Conservation (phyloP, 73 alveolate species). For the Breviolum minutum region DNA sequence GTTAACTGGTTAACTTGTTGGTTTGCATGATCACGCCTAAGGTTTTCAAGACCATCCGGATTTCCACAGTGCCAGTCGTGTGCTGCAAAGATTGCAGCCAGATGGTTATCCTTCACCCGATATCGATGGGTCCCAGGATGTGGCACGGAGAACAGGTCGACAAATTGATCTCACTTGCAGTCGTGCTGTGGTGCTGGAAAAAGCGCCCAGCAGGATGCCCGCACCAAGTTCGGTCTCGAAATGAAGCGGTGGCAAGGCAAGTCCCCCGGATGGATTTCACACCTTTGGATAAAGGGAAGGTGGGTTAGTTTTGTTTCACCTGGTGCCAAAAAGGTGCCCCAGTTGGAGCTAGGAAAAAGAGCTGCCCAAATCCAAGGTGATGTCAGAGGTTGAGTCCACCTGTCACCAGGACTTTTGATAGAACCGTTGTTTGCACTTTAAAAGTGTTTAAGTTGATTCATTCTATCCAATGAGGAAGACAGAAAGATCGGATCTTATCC, state of each 20-base stretch:
- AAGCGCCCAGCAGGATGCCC: background rate
- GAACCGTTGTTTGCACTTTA: no score
- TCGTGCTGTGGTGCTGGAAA: constrained; percentile 59
- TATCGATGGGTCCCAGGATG: background rate
- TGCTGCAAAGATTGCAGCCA: constrained; percentile 3
- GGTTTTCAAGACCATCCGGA: constrained; percentile 15
- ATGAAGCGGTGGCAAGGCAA: no score
- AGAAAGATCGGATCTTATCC: background rate
- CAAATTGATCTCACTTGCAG: constrained; percentile 58
- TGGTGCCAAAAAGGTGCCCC: no score
- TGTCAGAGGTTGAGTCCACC: no score
- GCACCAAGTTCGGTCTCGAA: background rate
- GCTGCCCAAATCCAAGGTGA: no score
- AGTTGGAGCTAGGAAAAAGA: no score
- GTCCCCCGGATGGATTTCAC: no score
- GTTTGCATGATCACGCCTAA: background rate
- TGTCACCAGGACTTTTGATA: no score
- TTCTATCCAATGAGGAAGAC: no score
- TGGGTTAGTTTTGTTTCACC: no score
- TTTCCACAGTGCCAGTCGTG: background rate
- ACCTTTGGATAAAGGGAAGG: no score
- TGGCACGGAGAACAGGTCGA: constrained; percentile 2
- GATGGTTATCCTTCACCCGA: background rate
- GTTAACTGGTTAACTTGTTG: background rate
- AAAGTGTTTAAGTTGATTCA: no score